Evolutionary conservation across 164 flowering plant genomes (phyloP), one percentile per base, ranked within the genome.

Genomic region (Vitis rupestris): DNA sequence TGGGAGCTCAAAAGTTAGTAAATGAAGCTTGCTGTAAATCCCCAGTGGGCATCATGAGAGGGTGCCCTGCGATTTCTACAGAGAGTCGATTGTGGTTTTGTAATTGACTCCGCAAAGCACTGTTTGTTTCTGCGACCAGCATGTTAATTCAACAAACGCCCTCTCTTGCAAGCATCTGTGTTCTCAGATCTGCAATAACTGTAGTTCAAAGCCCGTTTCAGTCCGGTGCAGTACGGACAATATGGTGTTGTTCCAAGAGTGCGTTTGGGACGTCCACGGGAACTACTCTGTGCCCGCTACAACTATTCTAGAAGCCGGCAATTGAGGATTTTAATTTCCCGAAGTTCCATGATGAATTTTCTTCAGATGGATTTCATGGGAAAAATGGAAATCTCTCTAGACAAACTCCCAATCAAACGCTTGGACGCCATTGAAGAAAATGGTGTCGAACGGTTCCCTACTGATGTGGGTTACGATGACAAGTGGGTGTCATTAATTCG

Each of bases 61-160:
- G n/a, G 78, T 74, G 8, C 81, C 82, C 8, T 91, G 97, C 72
- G 94, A 91, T 63, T 88, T 68, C 77, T 91, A 94, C 78, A 74
- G 54, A 49, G 81, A 86, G 19, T 82, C 74, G 23, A 49, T 54
- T 3, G 90, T 96, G 14, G 79, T 89, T 8, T 72, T 91, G 13
- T 90, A 78, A 79, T 94, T 2, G 97, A 92, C 77, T 82, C 86
- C 0, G 97, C 97, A 0, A 88, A 85, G 81, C 94, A 92, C 19
- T 83, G 86, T 55, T 51, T 83, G 63, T 66, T 77, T 19, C 70
- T 83, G 86, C 68, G 86, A 83, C 67, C 77, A 69, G 13, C 75
- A 69, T 2, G 79, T 83, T 11, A 84, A 83, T 78, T 76, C 86
- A 0, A 82, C 84, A 23, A 81, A 83, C 72, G 56, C 77, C 0